Base-by-base conservation (phyloP, 2,329 filamentous ascomycete genomes). In the Atkinsonella texensis region DNA sequence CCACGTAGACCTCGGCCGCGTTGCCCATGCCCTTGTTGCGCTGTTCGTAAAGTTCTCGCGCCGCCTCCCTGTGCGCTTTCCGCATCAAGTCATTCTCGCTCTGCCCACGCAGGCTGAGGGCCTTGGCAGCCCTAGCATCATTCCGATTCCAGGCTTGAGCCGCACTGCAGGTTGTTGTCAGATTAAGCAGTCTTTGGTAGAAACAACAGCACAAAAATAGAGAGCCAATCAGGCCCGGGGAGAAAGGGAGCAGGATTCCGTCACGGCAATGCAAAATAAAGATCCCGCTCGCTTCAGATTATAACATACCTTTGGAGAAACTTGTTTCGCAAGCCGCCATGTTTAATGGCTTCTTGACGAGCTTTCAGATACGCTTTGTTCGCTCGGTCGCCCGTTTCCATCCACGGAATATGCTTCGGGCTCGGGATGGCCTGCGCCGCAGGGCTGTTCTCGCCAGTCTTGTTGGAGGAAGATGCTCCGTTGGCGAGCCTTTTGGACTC, bases 111-210 rank as follows among this genome's bases (percentile, higher is more conserved):
- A 97, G 80, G 61, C 89, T 95, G 48, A 97, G 79, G 33, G 91
- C 91, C 72, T 97, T 97, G 54, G 93, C 93, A 17, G 93, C 91
- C 55, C 93, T 84, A 41, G 93, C 91, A 66, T 98, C 93, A 62
- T 96, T 97, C 53, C 93, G 86, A 65, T 97, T 96, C 91, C 93
- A 98, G 20, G 93, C 93, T 76, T 97, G 91, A 9, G 91, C 91
- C 58, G 93, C 93, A 67, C 90, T 94, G 56, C 17, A 31, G 10
- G n/a, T n/a, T n/a, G 38, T 15, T 44, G 46, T 51, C 39, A 47
- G 28, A 45, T 35, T 10, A 35, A 35, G 13, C 20, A 23, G 20
- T 23, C 20, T 2, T 23, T 23, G 20, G 5, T 2, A 23, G 20
- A 5, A 23, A 23, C 20, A 23, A 23, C 20, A 23, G 5, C 20